phyloP scores from a whole-genome alignment of 129 eudicot genomes.

The Glebionis coronaria region DNA sequence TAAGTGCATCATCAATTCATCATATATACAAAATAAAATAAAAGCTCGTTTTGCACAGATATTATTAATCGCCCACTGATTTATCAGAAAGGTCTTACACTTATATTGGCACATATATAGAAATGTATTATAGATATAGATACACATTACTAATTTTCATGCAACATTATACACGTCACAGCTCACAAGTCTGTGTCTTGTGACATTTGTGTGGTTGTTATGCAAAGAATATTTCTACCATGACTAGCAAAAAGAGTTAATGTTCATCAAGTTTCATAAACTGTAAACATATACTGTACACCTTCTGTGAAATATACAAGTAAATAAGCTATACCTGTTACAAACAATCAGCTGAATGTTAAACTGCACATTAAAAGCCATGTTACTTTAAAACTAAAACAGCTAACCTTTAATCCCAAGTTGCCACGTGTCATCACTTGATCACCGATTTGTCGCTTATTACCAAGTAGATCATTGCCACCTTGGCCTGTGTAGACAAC shows the following conservation, averaged over 20 bases:
- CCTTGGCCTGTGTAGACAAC: constrained; percentile 96
- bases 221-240: too few relatives aligned
- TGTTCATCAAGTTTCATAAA: neutral
- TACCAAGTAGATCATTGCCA: constrained; percentile 74
- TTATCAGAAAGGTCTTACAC: too few relatives aligned
- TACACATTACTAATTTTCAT: too few relatives aligned
- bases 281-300: neutral
- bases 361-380: too few relatives aligned
- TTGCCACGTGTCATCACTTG: constrained; percentile 80
- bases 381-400: neutral
- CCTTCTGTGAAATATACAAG: neutral
- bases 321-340: neutral
- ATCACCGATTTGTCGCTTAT: constrained; percentile 62
- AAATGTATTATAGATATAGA: neutral
- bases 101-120: neutral
- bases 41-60: too few relatives aligned
- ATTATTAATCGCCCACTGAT: too few relatives aligned
- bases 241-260: too few relatives aligned
- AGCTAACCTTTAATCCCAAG: constrained; percentile 71
- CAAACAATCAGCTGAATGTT: constrained; percentile 6
- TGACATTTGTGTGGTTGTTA: too few relatives aligned
- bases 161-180: too few relatives aligned
- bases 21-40: neutral
- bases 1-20: neutral
- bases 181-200: too few relatives aligned